phyloP scores from a whole-genome alignment of 305 asterid species.

The Solanum hybrid region DNA sequence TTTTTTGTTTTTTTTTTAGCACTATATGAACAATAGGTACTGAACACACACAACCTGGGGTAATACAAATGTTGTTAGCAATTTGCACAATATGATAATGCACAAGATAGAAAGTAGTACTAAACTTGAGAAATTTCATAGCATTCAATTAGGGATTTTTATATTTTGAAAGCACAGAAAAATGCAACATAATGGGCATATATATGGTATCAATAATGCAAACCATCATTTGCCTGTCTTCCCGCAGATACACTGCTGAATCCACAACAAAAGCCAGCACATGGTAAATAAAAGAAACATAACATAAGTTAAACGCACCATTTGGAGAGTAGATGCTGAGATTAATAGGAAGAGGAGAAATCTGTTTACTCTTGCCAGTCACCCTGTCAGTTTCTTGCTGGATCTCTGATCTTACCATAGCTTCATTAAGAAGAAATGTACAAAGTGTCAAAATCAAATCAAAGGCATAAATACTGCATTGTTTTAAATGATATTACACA shows the following conservation, averaged over 20 bases:
- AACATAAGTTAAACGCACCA: slow-evolving; percentile 11
- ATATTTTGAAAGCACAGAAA: background rate
- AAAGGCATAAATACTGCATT: background rate
- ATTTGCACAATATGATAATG: background rate
- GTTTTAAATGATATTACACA: background rate
- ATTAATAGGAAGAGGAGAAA: slow-evolving; percentile 31
- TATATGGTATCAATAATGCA: background rate
- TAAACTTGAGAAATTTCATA: background rate
- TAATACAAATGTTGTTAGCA: background rate
- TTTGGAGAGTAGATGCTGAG: slow-evolving; percentile 38
- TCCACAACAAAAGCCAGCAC: background rate
- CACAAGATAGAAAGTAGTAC: background rate
- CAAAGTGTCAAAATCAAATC: background rate
- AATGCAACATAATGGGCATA: background rate
- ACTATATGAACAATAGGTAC: background rate
- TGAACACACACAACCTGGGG: background rate
- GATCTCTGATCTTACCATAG: slow-evolving; percentile 31
- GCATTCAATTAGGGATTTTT: background rate
- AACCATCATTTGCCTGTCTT: background rate
- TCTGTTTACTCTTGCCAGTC: slow-evolving; percentile 25
- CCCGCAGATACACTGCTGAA: background rate
- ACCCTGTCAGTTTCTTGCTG: slow-evolving; percentile 37
- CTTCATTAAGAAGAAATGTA: slow-evolving; percentile 14
- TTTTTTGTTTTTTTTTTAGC: background rate
- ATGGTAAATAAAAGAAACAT: background rate